Conservation (phyloP, 179 eudicot species). For the Nepenthes alata region DNA sequence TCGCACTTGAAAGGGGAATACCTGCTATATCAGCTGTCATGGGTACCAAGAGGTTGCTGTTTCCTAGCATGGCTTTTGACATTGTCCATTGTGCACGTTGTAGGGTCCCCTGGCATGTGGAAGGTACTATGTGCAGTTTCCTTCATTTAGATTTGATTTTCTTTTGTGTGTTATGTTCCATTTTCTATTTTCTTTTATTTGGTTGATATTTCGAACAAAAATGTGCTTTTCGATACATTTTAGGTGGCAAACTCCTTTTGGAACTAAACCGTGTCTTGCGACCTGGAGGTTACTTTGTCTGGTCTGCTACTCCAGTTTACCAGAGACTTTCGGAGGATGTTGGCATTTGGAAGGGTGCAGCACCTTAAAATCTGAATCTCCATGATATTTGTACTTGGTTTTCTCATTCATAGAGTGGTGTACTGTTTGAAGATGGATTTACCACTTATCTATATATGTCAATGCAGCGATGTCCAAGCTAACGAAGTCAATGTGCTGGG, state of each 20-base stretch:
- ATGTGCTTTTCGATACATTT: neutral
- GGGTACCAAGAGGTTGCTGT: conserved; percentile 36
- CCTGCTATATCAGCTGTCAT: conserved; percentile 41
- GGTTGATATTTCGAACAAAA: neutral
- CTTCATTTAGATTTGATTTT: neutral
- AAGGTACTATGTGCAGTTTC: conserved; percentile 15
- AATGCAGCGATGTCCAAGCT: conserved; percentile 33
- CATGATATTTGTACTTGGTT: neutral
- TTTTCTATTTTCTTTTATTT: no score
- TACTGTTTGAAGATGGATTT: neutral
- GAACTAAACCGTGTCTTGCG: conserved; percentile 37
- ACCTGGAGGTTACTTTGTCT: conserved; percentile 40
- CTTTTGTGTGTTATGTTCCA: neutral
- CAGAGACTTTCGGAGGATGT: conserved; percentile 23
- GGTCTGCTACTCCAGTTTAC: conserved; percentile 50
- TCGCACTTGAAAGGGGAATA: conserved; percentile 39
- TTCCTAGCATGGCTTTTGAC: conserved; percentile 35
- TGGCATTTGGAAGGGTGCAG: conserved; percentile 34
- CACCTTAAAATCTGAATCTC: neutral
- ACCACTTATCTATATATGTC: neutral
- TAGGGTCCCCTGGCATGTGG: conserved; percentile 40
- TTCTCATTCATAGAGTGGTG: neutral
- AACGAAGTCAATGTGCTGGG: conserved; percentile 45
- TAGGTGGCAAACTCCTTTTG: conserved; percentile 39
- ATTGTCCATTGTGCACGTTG: conserved; percentile 43